These are phyloP conservation scores for Chenopodium album DNA, from an alignment of 148 eudicot species.

Conservation along the genomic window DNA sequence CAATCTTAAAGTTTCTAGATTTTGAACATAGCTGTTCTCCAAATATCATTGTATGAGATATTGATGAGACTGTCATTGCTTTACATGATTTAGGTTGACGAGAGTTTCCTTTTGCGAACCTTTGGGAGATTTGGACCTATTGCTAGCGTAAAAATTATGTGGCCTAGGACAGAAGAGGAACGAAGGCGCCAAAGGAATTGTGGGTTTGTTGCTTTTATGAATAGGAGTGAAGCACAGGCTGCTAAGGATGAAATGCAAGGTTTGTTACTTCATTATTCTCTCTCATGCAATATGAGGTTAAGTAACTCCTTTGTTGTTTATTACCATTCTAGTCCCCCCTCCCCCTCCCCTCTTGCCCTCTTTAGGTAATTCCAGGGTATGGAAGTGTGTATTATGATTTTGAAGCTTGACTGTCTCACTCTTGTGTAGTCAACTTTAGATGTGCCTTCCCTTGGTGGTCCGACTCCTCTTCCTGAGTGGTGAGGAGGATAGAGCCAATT, in stretches of 20 bases:
- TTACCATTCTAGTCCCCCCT: not conserved
- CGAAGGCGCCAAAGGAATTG: constrained; percentile 87
- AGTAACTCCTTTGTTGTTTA: not conserved
- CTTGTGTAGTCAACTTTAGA: not conserved
- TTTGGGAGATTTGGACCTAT: constrained; percentile 99
- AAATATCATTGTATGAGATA: constrained; percentile 10
- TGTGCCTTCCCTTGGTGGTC: not conserved
- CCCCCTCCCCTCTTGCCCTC: not conserved
- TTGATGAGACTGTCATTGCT: constrained; percentile 6
- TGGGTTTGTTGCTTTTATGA: constrained; percentile 99
- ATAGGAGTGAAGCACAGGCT: constrained; percentile 94
- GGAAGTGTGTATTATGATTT: not conserved
- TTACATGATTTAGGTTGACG: constrained; percentile 69
- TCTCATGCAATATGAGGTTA: constrained; percentile 6
- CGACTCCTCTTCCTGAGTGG: not conserved
- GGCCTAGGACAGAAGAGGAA: constrained; percentile 99
- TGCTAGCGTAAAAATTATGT: constrained; percentile 99
- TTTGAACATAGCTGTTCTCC: constrained; percentile 6
- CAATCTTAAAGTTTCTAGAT: not conserved
- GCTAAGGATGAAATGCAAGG: constrained; percentile 99
- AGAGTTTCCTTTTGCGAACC: constrained; percentile 90
- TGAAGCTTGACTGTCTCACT: not conserved
- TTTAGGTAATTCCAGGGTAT: not conserved
- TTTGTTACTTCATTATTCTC: constrained; percentile 23
- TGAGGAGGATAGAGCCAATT: not conserved